Base-by-base conservation (phyloP, 2,329 filamentous ascomycete genomes). In the Aspergillus cejpii region DNA sequence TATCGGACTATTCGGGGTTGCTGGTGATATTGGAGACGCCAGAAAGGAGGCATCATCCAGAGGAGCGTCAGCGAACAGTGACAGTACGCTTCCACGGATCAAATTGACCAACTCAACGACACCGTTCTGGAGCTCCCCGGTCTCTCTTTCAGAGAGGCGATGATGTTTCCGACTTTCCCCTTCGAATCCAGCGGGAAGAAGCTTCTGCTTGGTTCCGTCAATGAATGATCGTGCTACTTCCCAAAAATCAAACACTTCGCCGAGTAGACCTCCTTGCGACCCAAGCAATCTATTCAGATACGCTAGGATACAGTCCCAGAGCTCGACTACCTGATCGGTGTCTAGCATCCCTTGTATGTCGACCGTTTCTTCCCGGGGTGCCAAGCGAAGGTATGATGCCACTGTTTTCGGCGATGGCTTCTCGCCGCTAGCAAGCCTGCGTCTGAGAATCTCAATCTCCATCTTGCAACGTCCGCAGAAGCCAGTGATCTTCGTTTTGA, bases 241-340 rank as follows among this genome's bases (percentile, higher is more conserved):
- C 88, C 91, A 96, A 65, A 95, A 97, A 52, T 94, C 89, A 14
- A 94, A 70, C 1, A 97, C 79, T 64, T 98, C 92, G 0, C 88
- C 89, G 5, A 98, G 73, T 12, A 97, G 76, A 3, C 92, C 92
- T 50, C 83, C 81, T 5, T 82, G 73, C 5, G 75, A 70, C 0
- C 88, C 90, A 0, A 98, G 72, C 29, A 98, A 74, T 33, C 78
- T 80, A 7, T 72, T 82, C 48, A 97, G 65, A 50, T 88, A 92
- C 0, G 77, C 72, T 47, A 87, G 73, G 51, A 94, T 82, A 62
- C 90, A 87, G 58, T 96, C 90, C 92, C 92, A 98, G 48, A 97
- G 78, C 54, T 95, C 89, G 51, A 94, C 77, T 11, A 96, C 78
- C 37, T 91, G 84, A 2, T 83, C 70, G 0, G 83, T 81, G 63